These are phyloP conservation scores for Pyrus communis DNA, from an alignment of 306 rosid species.

Conservation along the genomic window DNA sequence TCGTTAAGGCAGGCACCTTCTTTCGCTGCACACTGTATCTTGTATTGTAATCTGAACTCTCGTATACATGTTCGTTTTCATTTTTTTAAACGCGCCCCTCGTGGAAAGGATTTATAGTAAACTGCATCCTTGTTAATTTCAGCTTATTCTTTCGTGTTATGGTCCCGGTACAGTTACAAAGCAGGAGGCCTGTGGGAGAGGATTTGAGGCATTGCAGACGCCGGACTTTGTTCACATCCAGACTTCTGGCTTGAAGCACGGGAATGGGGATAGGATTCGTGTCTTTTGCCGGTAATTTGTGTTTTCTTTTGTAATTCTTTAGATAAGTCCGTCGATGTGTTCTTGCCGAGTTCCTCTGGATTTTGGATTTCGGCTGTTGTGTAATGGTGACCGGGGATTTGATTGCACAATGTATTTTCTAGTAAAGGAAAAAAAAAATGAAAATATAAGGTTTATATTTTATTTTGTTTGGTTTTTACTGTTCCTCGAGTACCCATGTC, in stretches of 20 bases:
- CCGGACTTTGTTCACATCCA: slow-evolving; percentile 11
- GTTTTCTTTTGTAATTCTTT: slow-evolving; percentile 7
- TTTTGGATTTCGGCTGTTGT: slow-evolving; percentile 22
- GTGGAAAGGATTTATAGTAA: not conserved
- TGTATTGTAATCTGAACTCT: slow-evolving; percentile 24
- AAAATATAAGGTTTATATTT: slow-evolving; percentile 9
- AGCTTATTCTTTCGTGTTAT: not conserved
- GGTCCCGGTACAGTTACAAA: not conserved
- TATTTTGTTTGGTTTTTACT: not conserved
- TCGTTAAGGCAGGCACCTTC: slow-evolving; percentile 36
- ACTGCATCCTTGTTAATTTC: not conserved
- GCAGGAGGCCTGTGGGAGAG: not conserved
- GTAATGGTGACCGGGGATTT: slow-evolving; percentile 4
- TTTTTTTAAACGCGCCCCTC: not conserved
- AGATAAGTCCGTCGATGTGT: slow-evolving; percentile 10
- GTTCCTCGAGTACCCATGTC: not conserved
- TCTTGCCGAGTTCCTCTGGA: slow-evolving; percentile 24
- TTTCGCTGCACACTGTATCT: slow-evolving; percentile 18
- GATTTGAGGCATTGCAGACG: slow-evolving; percentile 1
- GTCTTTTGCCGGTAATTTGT: not conserved
- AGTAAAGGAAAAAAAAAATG: slow-evolving; percentile 9
- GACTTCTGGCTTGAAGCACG: slow-evolving; percentile 15
- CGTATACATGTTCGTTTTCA: not conserved
- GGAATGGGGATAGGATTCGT: not conserved
- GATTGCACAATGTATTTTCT: slow-evolving; percentile 5